phyloP scores from a whole-genome alignment of 495 filamentous ascomycete genomes.

The Tuber brumale region DNA sequence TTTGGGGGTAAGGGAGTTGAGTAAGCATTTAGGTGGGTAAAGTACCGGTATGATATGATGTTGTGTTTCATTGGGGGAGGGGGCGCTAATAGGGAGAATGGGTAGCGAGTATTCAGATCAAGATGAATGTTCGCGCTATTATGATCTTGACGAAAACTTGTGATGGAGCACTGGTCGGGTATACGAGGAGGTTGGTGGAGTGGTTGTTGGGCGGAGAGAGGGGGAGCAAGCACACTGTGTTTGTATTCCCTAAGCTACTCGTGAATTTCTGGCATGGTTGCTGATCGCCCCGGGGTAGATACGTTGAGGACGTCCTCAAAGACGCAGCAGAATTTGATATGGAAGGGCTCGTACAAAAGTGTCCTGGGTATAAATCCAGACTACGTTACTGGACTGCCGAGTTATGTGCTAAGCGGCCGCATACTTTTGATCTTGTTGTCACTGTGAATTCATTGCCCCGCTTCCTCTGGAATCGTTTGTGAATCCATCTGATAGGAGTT shows the following conservation, averaged over 20 bases:
- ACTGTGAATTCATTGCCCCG: slow-evolving; percentile 45
- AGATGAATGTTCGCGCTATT: slow-evolving; percentile 75
- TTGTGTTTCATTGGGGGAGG: background rate
- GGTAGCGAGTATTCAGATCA: slow-evolving; percentile 49
- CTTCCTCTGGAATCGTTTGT: background rate
- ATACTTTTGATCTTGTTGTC: slow-evolving; percentile 86
- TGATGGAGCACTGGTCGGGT: slow-evolving; percentile 76
- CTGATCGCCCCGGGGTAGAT: slow-evolving; percentile 78
- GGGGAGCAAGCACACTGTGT: slow-evolving; percentile 29
- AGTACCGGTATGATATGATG: background rate
- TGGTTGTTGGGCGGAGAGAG: slow-evolving; percentile 69
- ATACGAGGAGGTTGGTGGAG: slow-evolving; percentile 76
- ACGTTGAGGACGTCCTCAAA: slow-evolving; percentile 84
- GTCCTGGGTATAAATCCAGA: slow-evolving; percentile 42
- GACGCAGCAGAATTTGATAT: slow-evolving; percentile 80
- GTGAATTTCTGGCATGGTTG: slow-evolving; percentile 49
- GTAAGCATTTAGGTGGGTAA: slow-evolving; percentile 66
- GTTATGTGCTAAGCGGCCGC: slow-evolving; percentile 79
- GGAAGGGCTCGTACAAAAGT: slow-evolving; percentile 68
- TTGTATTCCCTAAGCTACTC: background rate
- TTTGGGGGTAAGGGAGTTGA: slow-evolving; percentile 83
- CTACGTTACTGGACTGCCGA: slow-evolving; percentile 69
- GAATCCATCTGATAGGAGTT: background rate
- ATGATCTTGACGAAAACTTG: slow-evolving; percentile 97
- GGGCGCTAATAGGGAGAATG: background rate